Percentiles rank a stretch among this genome's conserved stretches.
phyloP scores from a whole-genome alignment of 345 rosid species.

The Firmiana major region DNA sequence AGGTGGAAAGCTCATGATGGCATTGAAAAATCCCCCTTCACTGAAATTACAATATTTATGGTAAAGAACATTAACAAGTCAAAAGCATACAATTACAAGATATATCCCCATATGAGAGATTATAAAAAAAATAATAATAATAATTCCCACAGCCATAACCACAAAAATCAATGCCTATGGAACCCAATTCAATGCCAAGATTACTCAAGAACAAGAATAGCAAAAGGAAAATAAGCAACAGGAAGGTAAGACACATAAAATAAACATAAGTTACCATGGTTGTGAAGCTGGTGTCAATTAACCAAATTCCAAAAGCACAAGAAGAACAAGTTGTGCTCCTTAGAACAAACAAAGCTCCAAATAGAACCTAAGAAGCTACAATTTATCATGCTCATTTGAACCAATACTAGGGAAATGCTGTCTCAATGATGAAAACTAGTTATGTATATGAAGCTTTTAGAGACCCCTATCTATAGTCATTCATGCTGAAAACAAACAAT shows the following conservation, averaged over 20 bases:
- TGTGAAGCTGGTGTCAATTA: background rate
- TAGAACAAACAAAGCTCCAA: background rate
- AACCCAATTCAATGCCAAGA: constrained; percentile 2
- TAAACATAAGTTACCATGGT: background rate
- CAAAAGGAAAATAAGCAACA: background rate
- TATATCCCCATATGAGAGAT: background rate
- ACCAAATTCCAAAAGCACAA: background rate
- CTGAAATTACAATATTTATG: constrained; percentile 36
- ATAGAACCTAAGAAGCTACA: background rate
- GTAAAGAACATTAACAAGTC: background rate
- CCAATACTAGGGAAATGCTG: background rate
- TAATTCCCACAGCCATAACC: background rate
- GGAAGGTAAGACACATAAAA: background rate
- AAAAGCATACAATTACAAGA: background rate
- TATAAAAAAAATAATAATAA: background rate
- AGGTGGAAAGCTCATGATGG: constrained; percentile 88
- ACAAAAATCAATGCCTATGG: background rate
- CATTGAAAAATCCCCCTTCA: constrained; percentile 96
- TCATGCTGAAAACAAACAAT: background rate
- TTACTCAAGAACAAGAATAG: background rate
- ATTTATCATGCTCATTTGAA: background rate
- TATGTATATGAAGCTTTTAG: background rate
- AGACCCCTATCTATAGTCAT: background rate
- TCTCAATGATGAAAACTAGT: background rate
- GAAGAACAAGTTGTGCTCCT: background rate